phyloP scores from a whole-genome alignment of 106 monocot genomes.

The Acorus calamus region DNA sequence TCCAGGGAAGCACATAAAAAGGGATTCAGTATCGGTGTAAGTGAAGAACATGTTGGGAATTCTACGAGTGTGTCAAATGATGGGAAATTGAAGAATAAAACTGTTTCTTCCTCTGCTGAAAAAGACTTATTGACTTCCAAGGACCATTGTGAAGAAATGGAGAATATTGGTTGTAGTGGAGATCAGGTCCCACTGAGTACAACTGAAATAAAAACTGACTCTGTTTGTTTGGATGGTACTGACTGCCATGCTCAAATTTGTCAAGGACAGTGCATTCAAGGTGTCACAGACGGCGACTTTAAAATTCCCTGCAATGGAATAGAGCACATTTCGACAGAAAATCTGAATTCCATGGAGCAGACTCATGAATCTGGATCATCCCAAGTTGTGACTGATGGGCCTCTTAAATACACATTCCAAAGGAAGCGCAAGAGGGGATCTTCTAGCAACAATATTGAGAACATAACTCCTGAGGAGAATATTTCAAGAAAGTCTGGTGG shows the following conservation, averaged over 20 bases:
- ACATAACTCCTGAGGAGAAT: constrained; percentile 2
- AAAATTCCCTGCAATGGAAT: no score
- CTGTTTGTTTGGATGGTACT: no score
- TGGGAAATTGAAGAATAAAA: no score
- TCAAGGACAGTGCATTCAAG: no score
- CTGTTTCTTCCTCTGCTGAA: no score
- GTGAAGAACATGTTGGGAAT: no score
- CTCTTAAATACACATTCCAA: constrained; percentile 36
- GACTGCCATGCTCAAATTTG: no score
- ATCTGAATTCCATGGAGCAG: no score
- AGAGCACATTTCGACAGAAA: no score
- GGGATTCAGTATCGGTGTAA: no score
- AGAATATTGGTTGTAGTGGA: neutral
- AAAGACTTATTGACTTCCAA: neutral
- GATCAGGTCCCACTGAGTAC: neutral
- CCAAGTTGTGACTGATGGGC: constrained; percentile 9
- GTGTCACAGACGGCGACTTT: no score
- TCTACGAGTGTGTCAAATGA: no score
- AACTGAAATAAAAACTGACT: neutral
- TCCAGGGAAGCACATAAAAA: neutral
- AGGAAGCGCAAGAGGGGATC: constrained; percentile 36
- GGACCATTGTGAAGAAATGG: neutral
- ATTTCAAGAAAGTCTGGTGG: neutral
- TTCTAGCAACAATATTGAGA: constrained; percentile 4
- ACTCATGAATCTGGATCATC: constrained; percentile 1